These are phyloP conservation scores for Nicotiana tomentosiformis DNA, from an alignment of 257 asterid species.

Conservation along the genomic window DNA sequence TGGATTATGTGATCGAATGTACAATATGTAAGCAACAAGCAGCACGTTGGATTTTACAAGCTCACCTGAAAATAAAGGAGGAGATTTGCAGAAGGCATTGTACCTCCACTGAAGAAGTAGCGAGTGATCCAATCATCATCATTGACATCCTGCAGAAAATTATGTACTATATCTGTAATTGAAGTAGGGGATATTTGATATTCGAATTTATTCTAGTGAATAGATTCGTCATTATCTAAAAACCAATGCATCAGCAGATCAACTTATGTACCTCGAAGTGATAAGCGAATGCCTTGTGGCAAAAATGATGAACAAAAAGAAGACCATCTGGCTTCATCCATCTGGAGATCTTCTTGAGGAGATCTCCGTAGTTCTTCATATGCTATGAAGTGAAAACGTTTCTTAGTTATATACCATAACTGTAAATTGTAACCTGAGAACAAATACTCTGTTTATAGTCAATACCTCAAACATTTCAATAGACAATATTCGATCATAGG, in stretches of 20 bases:
- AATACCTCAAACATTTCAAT: conserved; percentile 91
- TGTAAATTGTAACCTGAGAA: neutral
- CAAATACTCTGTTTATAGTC: neutral
- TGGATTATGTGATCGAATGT: neutral
- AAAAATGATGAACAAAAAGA: conserved; percentile 75
- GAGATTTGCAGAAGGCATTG: conserved; percentile 85
- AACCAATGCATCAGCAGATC: neutral
- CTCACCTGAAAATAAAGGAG: conserved; percentile 96
- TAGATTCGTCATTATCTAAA: neutral
- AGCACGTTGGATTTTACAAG: neutral
- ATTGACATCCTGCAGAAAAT: conserved; percentile 48
- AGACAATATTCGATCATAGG: conserved; percentile 81
- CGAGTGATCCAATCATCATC: conserved; percentile 96
- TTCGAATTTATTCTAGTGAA: neutral
- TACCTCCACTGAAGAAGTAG: conserved; percentile 90
- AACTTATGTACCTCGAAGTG: conserved; percentile 66
- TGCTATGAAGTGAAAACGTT: conserved; percentile 37
- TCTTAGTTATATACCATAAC: neutral
- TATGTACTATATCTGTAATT: neutral
- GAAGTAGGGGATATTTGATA: neutral
- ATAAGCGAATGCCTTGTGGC: conserved; percentile 88
- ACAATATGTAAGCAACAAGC: neutral
- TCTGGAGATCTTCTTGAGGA: conserved; percentile 74
- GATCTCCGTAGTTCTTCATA: conserved; percentile 79
- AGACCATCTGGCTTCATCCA: conserved; percentile 83